These are phyloP conservation scores for Phytophthora hibernalis DNA, from an alignment of 352 stramenopile species.

Conservation along the genomic window DNA sequence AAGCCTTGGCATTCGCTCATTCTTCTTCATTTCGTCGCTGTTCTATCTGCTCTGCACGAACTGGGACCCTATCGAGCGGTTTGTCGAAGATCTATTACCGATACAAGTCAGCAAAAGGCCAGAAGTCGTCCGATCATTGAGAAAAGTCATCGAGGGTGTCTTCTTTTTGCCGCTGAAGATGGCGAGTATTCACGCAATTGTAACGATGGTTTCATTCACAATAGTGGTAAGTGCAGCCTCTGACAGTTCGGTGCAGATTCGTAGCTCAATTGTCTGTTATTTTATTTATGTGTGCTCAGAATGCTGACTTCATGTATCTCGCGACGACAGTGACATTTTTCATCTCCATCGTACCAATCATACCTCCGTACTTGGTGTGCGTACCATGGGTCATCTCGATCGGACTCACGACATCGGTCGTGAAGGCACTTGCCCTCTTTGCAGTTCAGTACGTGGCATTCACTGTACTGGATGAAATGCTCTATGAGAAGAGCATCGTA, in stretches of 20 bases:
- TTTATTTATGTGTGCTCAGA: slow-evolving; percentile 41
- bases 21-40: slow-evolving; percentile 90
- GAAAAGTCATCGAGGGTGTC: slow-evolving; percentile 86
- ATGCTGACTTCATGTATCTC: slow-evolving; percentile 89
- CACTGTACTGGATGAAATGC: slow-evolving; percentile 86
- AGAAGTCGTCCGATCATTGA: slow-evolving; percentile 70
- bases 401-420: slow-evolving; percentile 78
- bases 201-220: slow-evolving; percentile 89
- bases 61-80: slow-evolving; percentile 88
- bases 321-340: slow-evolving; percentile 88
- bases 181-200: slow-evolving; percentile 86
- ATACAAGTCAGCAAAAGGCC: slow-evolving; percentile 79
- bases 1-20: slow-evolving; percentile 82
- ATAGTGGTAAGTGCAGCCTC: slow-evolving; percentile 68
- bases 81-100: slow-evolving; percentile 80
- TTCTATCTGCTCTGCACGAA: slow-evolving; percentile 90
- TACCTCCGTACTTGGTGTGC: slow-evolving; percentile 86
- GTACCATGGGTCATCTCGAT: slow-evolving; percentile 86
- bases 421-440: slow-evolving; percentile 84
- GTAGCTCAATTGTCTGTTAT: neutral
- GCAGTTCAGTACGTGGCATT: slow-evolving; percentile 88
- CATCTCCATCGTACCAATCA: slow-evolving; percentile 90
- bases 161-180: slow-evolving; percentile 92
- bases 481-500: slow-evolving; percentile 90
- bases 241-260: neutral